Evolutionary conservation across 805 yeast genomes (phyloP).

Genomic region (Monosporozyma aerobia): DNA sequence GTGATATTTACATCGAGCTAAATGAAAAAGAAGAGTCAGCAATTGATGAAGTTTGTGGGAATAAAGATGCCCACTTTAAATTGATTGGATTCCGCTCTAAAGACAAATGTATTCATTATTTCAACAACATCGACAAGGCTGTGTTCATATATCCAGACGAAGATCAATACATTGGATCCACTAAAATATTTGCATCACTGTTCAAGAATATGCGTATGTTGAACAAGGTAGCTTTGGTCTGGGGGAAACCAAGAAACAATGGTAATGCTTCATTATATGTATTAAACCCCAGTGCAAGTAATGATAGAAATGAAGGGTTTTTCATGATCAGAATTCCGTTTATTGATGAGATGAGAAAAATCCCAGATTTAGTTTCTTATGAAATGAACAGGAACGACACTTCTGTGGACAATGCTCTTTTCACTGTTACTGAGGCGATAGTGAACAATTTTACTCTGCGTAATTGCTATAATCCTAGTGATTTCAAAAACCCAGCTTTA

Average conservation of each 20-base stretch:
- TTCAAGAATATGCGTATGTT: conserved; percentile 48
- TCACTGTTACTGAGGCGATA: conserved; percentile 21
- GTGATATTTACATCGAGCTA: conserved; percentile 37
- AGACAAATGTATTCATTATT: conserved; percentile 36
- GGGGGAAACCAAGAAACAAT: conserved; percentile 53
- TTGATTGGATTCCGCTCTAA: conserved; percentile 58
- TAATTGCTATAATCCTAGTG: conserved; percentile 45
- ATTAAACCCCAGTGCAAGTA: conserved; percentile 42
- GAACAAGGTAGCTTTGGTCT: conserved; percentile 54
- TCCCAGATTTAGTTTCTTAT: conserved; percentile 36
- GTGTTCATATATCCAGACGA: conserved; percentile 61
- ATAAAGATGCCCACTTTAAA: conserved; percentile 41
- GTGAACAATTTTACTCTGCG: conserved; percentile 36
- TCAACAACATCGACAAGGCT: conserved; percentile 46
- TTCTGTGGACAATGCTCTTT: conserved; percentile 18
- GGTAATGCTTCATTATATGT: conserved; percentile 51
- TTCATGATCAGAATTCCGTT: conserved; percentile 64
- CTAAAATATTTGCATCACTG: conserved; percentile 56
- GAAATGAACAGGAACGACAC: background rate
- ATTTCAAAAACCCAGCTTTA: conserved; percentile 56
- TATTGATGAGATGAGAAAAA: conserved; percentile 60
- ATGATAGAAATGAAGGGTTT: conserved; percentile 51
- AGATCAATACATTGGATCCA: conserved; percentile 51
- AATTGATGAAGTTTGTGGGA: background rate
- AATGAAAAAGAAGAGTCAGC: conserved; percentile 24